These are phyloP conservation scores for Lyophyllum decastes DNA, from an alignment of 768 basidiomycete species.

Conservation along the genomic window DNA sequence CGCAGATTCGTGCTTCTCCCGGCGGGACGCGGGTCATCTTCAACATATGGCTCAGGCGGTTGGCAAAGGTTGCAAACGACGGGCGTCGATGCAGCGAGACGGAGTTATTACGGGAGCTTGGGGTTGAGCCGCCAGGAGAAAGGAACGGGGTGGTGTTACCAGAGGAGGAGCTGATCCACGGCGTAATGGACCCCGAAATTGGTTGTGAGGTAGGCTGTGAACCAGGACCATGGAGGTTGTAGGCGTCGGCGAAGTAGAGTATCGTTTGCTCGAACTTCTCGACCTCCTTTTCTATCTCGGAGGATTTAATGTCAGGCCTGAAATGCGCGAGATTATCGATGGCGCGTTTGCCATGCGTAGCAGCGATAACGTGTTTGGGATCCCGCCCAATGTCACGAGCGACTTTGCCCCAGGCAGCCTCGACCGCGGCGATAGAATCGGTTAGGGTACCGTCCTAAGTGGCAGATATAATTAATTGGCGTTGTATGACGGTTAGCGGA, in stretches of 20 bases:
- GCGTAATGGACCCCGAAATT: constrained; percentile 19
- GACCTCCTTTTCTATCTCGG: constrained; percentile 62
- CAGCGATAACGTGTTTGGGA: constrained; percentile 66
- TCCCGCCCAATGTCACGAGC: constrained; percentile 70
- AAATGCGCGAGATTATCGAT: constrained; percentile 70
- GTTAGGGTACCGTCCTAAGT: constrained; percentile 68
- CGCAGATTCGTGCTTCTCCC: constrained; percentile 18
- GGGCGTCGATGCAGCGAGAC: constrained; percentile 42
- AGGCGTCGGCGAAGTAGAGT: constrained; percentile 67
- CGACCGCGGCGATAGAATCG: constrained; percentile 72
- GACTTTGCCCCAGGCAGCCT: constrained; percentile 76
- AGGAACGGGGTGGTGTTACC: constrained; percentile 42
- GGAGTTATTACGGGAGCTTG: constrained; percentile 46
- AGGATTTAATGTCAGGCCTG: constrained; percentile 53
- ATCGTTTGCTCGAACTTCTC: constrained; percentile 65
- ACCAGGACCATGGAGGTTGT: constrained; percentile 42
- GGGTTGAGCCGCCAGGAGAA: constrained; percentile 36
- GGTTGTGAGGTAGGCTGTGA: constrained; percentile 32
- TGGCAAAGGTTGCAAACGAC: constrained; percentile 40
- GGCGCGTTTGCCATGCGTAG: constrained; percentile 79
- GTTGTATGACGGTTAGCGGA: background rate
- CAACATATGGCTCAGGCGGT: constrained; percentile 41
- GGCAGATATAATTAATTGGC: constrained; percentile 23
- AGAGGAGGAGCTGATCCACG: constrained; percentile 32
- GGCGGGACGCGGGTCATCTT: constrained; percentile 35